Conservation (phyloP, 768 basidiomycete species). For the Lenzites betulinus region DNA sequence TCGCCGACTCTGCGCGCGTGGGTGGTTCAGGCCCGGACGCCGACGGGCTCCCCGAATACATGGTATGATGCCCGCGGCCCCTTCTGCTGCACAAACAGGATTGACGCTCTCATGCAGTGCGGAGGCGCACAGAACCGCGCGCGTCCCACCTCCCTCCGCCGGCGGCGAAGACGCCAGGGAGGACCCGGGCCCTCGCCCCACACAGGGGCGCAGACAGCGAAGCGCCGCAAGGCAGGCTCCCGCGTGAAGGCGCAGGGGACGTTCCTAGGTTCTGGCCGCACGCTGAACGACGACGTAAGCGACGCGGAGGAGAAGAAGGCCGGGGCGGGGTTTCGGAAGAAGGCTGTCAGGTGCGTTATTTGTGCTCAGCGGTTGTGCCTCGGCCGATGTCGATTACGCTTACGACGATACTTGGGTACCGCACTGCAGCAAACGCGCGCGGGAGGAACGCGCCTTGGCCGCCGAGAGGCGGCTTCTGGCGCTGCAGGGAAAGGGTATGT, state of each 20-base stretch:
- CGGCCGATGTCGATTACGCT: background rate
- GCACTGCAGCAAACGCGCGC: constrained; percentile 64
- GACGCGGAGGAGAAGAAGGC: constrained; percentile 40
- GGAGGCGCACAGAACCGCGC: constrained; percentile 74
- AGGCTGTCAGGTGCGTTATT: constrained; percentile 65
- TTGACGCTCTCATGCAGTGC: constrained; percentile 41
- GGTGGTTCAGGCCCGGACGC: constrained; percentile 50
- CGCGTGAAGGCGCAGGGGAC: constrained; percentile 62
- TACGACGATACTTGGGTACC: background rate
- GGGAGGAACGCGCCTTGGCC: constrained; percentile 79
- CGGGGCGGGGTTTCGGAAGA: constrained; percentile 71
- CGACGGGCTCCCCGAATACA: constrained; percentile 74
- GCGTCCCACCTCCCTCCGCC: constrained; percentile 49
- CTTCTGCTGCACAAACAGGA: too few species aligned
- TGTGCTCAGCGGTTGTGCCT: background rate
- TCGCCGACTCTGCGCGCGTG: constrained; percentile 63
- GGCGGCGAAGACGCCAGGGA: constrained; percentile 40
- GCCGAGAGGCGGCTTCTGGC: constrained; percentile 60
- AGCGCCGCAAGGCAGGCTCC: constrained; percentile 70
- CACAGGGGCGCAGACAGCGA: constrained; percentile 63
- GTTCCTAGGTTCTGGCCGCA: constrained; percentile 59
- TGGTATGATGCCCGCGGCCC: constrained; percentile 45
- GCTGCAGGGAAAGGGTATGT: constrained; percentile 41
- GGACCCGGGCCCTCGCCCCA: constrained; percentile 51
- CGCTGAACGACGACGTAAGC: constrained; percentile 46